These are phyloP conservation scores for Candida morakotiae DNA, from an alignment of 805 yeast species.

Conservation along the genomic window DNA sequence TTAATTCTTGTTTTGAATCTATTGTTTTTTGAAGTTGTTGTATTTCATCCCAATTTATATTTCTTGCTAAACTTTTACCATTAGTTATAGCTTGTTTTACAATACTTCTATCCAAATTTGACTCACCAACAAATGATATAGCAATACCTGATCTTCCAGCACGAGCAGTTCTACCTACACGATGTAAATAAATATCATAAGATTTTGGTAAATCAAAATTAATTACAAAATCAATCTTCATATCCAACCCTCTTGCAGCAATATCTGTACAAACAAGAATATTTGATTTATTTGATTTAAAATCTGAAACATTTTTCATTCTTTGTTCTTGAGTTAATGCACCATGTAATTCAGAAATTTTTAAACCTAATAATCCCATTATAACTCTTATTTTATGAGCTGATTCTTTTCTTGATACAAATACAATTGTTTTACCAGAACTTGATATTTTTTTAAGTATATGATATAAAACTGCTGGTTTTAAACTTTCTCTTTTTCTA, in stretches of 20 bases:
- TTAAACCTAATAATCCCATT: constrained; percentile 69
- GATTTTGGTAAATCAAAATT: constrained; percentile 95
- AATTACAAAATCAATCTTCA: constrained; percentile 90
- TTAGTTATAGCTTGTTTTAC: constrained; percentile 87
- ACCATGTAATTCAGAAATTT: constrained; percentile 79
- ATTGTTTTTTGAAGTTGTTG: constrained; percentile 63
- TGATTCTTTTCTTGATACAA: constrained; percentile 85
- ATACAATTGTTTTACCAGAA: constrained; percentile 76
- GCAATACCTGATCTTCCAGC: constrained; percentile 96
- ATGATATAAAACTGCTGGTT: constrained; percentile 77
- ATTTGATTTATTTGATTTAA: constrained; percentile 80
- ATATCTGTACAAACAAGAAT: constrained; percentile 92
- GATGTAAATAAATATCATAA: constrained; percentile 87
- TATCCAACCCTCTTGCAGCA: constrained; percentile 99
- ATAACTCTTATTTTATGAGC: constrained; percentile 84
- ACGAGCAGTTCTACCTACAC: constrained; percentile 99
- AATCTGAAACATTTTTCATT: constrained; percentile 73
- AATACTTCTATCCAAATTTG: constrained; percentile 78
- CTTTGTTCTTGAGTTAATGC: constrained; percentile 91
- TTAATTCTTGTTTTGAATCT: constrained; percentile 51
- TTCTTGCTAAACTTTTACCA: constrained; percentile 78
- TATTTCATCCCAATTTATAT: constrained; percentile 84
- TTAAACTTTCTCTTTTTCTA: constrained; percentile 79
- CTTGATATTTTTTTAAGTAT: constrained; percentile 60
- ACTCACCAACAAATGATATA: constrained; percentile 90